Base-by-base conservation (phyloP, 352 stramenopile genomes). In the Phytopythium mirpurense region DNA sequence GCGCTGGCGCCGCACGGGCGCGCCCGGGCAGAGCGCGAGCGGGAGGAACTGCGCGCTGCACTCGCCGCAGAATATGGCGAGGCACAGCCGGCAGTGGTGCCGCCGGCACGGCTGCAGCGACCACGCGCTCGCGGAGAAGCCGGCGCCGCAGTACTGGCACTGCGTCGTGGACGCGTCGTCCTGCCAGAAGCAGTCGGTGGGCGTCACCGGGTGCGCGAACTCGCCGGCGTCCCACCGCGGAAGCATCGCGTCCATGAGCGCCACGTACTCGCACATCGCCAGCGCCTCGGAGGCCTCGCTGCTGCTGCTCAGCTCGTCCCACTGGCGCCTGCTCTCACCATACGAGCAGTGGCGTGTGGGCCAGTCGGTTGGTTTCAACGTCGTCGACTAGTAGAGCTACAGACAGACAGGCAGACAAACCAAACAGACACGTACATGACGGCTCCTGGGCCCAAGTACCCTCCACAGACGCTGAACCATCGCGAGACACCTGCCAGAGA, bases 81-180 rank as follows among this genome's bases (percentile, higher is more conserved):
- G 63, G 61, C 81, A 91, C 49, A 89, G 59, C 11, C 78, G 81
- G 51, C 81, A 91, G 54, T 91, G 81, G 26, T 89, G 81, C 9
- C 81, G 74, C 14, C 81, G 78, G 18, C 34, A 24, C 21, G 61
- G 56, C 5, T 63, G 59, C 19, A 68, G 47, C 2, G 60, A 56
- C 45, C 45, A 51, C 12, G 59, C 46, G 10, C 62, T 46, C 16
- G 72, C 26, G 23, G 63, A 70, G 52, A 91, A 91, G 27, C 38
- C n/a, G 21, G 56, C 56, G 23, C 63, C 68, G 41, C 81, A 91
- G 48, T 66, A 58, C 27, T 78, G 60, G 45, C 80, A 91, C 34
- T 74, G 57, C 3, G 57, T 56, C 7, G 56, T 60, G 0, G 58
- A 49, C 2, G 62, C 24, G 46, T 91, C 80, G 48, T 88, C 76